These are phyloP conservation scores for Scutellaria minor DNA, from an alignment of 257 asterid genomes.

Conservation along the genomic window DNA sequence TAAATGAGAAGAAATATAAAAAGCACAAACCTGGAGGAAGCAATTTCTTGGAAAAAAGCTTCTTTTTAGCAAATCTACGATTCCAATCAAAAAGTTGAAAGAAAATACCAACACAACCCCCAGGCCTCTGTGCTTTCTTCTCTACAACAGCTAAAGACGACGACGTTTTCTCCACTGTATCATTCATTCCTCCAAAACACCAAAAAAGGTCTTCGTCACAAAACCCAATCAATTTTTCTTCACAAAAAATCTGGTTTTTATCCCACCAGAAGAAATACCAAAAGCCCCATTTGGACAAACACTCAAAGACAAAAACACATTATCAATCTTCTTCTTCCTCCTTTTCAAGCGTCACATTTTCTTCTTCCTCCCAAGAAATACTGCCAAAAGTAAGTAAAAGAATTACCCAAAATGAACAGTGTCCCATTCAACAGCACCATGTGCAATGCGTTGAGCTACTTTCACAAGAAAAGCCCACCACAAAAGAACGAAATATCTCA, in stretches of 20 bases:
- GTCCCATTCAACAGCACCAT: conserved; percentile 33
- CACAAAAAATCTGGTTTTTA: conserved; percentile 32
- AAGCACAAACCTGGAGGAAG: conserved; percentile 75
- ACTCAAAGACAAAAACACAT: conserved; percentile 25
- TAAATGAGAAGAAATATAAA: neutral
- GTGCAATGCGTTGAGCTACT: conserved; percentile 47
- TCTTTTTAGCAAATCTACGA: conserved; percentile 81
- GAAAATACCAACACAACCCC: conserved; percentile 92
- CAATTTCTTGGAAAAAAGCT: conserved; percentile 78
- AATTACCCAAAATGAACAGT: conserved; percentile 33
- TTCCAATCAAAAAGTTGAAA: conserved; percentile 94
- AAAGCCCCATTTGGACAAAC: conserved; percentile 33
- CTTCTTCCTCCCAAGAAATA: conserved; percentile 29
- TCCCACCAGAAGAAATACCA: conserved; percentile 26
- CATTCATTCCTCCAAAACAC: conserved; percentile 60
- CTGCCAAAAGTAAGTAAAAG: conserved; percentile 31
- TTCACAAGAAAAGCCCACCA: conserved; percentile 50
- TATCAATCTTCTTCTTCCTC: neutral
- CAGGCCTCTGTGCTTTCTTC: conserved; percentile 75
- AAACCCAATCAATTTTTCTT: conserved; percentile 33
- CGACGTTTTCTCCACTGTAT: conserved; percentile 53
- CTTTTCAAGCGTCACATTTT: conserved; percentile 37
- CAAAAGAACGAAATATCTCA: conserved; percentile 33
- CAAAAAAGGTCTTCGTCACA: conserved; percentile 36
- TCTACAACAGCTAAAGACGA: conserved; percentile 72